Evolutionary conservation across 257 asterid genomes (phyloP).

Genomic region (Penstemon davidsonii): DNA sequence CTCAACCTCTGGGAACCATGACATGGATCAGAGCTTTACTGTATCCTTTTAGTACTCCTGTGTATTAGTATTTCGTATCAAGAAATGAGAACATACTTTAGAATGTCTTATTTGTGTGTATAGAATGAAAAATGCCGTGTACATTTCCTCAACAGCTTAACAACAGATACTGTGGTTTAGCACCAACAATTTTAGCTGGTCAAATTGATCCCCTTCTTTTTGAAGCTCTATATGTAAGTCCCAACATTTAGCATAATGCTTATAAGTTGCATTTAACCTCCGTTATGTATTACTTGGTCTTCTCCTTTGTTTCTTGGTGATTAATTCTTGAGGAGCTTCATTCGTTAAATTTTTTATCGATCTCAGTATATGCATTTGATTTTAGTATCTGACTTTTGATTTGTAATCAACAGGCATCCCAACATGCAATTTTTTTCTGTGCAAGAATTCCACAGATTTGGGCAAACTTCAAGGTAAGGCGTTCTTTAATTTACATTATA

Average conservation of each 20-base stretch:
- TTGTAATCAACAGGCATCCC: conserved; percentile 70
- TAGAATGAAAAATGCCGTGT: too few relatives aligned
- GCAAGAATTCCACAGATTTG: conserved; percentile 94
- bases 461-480: conserved; percentile 73
- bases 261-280: too few relatives aligned
- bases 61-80: conserved; percentile 15
- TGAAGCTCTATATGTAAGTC: conserved; percentile 92
- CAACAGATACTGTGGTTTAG: conserved; percentile 80
- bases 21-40: conserved; percentile 76
- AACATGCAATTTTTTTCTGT: conserved; percentile 87
- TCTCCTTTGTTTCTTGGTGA: too few relatives aligned
- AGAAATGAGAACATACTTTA: too few relatives aligned
- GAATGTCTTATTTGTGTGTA: too few relatives aligned
- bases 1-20: conserved; percentile 77
- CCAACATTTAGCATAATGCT: background rate
- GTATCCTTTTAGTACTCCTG: conserved; percentile 56
- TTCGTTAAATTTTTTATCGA: background rate
- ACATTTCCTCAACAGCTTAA: too few relatives aligned
- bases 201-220: conserved; percentile 88
- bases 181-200: conserved; percentile 90
- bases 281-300: too few relatives aligned
- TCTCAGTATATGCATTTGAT: conserved; percentile 6
- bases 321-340: too few relatives aligned
- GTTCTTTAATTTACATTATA: background rate
- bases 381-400: conserved; percentile 15